Conservation (phyloP, 2,329 filamentous ascomycete genomes). For the Bertia moriformis region DNA sequence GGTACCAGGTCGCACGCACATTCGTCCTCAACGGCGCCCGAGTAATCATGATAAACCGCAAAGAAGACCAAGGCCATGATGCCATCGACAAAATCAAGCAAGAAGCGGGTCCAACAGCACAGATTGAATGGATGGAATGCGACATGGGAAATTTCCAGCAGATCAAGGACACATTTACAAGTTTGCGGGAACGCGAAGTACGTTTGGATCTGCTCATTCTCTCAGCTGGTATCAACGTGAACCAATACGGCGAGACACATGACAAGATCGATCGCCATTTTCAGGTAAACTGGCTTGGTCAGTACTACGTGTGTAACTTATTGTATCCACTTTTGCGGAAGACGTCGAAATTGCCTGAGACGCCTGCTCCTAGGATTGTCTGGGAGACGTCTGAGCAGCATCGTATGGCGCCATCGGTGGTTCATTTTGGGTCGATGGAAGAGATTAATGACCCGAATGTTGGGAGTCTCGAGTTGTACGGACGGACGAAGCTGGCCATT, state of each 20-base stretch:
- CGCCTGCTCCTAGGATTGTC: constrained; percentile 21
- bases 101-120: constrained; percentile 10
- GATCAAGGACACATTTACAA: constrained; percentile 20
- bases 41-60: constrained; percentile 20
- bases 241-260: constrained; percentile 17
- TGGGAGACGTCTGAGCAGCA: constrained; percentile 25
- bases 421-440: constrained; percentile 20
- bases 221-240: constrained; percentile 25
- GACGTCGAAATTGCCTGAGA: constrained; percentile 18
- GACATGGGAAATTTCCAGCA: constrained; percentile 22
- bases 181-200: constrained; percentile 16
- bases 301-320: constrained; percentile 24
- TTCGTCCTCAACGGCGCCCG: constrained; percentile 16
- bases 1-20: constrained; percentile 17
- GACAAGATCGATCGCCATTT: constrained; percentile 28
- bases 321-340: constrained; percentile 25
- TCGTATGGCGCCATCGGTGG: constrained; percentile 15
- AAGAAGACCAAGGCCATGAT: constrained; percentile 13
- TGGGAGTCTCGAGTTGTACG: constrained; percentile 20
- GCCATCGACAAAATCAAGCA: constrained; percentile 13
- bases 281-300: constrained; percentile 26
- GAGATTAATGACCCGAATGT: constrained; percentile 24
- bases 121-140: constrained; percentile 24
- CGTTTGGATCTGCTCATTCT: constrained; percentile 25
- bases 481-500: constrained; percentile 23